These are phyloP conservation scores for Parastagonospora nodorum DNA, from an alignment of 2,329 filamentous ascomycete genomes.

Conservation along the genomic window DNA sequence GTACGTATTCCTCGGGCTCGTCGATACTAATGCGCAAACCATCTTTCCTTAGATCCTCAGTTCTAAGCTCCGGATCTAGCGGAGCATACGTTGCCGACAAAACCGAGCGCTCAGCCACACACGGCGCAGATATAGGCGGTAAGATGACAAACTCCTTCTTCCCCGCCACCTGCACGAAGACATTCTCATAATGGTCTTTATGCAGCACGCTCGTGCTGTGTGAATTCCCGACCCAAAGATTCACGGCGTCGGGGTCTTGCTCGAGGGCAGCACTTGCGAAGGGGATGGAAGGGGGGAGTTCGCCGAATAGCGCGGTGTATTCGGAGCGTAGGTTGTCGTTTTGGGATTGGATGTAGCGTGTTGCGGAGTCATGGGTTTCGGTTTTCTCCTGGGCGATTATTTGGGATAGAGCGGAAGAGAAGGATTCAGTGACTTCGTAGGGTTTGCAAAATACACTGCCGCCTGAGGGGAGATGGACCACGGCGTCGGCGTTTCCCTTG, in stretches of 20 bases:
- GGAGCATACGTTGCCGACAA: conserved; percentile 62
- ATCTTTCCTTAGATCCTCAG: not conserved
- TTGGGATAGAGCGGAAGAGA: conserved; percentile 65
- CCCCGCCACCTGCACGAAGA: conserved; percentile 78
- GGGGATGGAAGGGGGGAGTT: conserved; percentile 68
- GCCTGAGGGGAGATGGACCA: conserved; percentile 66
- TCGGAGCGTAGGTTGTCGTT: conserved; percentile 82
- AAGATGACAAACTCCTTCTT: conserved; percentile 76
- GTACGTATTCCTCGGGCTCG: conserved; percentile 55
- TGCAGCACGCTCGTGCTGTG: conserved; percentile 73
- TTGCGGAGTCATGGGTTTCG: conserved; percentile 5
- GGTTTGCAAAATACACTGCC: conserved; percentile 69
- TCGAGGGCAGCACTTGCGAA: conserved; percentile 75
- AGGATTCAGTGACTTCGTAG: conserved; percentile 67
- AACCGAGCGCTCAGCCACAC: conserved; percentile 68
- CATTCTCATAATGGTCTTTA: conserved; percentile 84
- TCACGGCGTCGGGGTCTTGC: conserved; percentile 72
- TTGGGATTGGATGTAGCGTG: conserved; percentile 75
- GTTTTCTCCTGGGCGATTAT: conserved; percentile 62
- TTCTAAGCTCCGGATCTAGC: conserved; percentile 12
- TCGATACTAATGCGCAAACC: conserved; percentile 41
- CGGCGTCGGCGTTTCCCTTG: conserved; percentile 63
- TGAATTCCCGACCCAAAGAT: conserved; percentile 79
- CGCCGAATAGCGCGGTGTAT: conserved; percentile 65
- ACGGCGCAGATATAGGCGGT: conserved; percentile 71